phyloP scores from a whole-genome alignment of 1,139 yeast species.

The Arxiozyma slooffiae region DNA sequence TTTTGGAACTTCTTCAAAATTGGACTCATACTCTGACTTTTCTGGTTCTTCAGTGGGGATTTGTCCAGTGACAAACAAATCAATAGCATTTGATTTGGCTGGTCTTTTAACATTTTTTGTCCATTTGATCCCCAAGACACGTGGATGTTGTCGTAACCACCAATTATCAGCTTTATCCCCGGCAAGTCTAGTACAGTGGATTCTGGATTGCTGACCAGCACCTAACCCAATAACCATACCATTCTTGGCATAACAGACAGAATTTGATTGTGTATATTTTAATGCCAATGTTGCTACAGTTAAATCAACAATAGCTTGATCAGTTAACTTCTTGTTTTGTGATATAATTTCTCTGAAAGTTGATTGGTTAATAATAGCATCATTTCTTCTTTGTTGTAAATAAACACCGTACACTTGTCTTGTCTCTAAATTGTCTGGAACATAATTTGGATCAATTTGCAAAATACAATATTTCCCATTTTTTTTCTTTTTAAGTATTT shows the following conservation, averaged over 20 bases:
- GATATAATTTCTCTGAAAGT: constrained; percentile 90
- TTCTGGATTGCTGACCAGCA: constrained; percentile 98
- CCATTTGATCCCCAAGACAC: constrained; percentile 87
- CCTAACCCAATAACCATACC: constrained; percentile 99
- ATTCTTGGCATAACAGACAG: constrained; percentile 94
- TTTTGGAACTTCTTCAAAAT: constrained; percentile 71
- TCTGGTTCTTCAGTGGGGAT: constrained; percentile 90
- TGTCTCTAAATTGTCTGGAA: constrained; percentile 71
- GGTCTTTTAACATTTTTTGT: constrained; percentile 98
- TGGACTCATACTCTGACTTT: constrained; percentile 81
- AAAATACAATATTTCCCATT: constrained; percentile 94
- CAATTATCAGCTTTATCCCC: constrained; percentile 99
- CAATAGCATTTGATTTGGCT: constrained; percentile 96
- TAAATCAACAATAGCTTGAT: constrained; percentile 85
- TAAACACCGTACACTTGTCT: constrained; percentile 95
- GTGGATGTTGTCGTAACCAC: constrained; percentile 99
- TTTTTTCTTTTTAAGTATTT: constrained; percentile 80
- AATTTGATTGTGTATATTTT: constrained; percentile 95
- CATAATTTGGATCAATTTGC: constrained; percentile 90
- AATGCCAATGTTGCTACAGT: constrained; percentile 95
- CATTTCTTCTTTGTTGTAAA: constrained; percentile 93
- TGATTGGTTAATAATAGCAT: constrained; percentile 81
- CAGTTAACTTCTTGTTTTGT: constrained; percentile 72
- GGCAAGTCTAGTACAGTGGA: constrained; percentile 96
- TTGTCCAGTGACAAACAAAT: constrained; percentile 81